These are phyloP conservation scores for Colletotrichum truncatum DNA, from an alignment of 2,329 filamentous ascomycete species.

Conservation along the genomic window DNA sequence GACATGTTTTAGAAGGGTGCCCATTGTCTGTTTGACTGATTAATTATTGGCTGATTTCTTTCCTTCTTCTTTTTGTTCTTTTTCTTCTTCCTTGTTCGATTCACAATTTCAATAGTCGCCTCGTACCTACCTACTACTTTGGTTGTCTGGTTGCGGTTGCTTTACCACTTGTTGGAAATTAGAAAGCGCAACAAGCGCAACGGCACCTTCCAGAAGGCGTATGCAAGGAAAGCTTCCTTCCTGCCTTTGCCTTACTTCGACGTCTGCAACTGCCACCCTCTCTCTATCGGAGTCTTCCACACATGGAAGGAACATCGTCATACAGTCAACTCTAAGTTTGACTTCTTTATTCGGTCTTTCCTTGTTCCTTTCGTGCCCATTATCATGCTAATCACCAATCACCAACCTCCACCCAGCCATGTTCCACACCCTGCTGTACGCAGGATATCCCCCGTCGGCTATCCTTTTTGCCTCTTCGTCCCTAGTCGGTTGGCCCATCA, in stretches of 20 bases:
- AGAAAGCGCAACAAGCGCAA: neutral
- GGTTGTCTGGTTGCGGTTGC: too few species aligned
- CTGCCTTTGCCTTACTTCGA: neutral
- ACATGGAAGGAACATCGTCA: neutral
- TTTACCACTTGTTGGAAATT: neutral
- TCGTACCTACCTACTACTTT: too few species aligned
- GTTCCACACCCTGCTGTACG: neutral
- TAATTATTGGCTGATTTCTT: too few species aligned
- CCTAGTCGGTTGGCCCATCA: slow-evolving; percentile 12
- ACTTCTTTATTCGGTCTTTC: neutral
- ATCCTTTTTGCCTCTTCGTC: slow-evolving; percentile 20
- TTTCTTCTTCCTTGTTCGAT: too few species aligned
- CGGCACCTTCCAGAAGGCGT: neutral
- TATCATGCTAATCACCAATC: neutral
- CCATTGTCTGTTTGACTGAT: too few species aligned
- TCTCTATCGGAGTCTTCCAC: neutral
- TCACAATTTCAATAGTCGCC: too few species aligned
- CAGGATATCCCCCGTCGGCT: slow-evolving; percentile 6
- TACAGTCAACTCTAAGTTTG: neutral
- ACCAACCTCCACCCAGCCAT: neutral
- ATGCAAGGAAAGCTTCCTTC: neutral
- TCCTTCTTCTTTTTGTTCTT: too few species aligned
- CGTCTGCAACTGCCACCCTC: neutral
- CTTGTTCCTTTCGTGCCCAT: neutral
- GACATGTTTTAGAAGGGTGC: too few species aligned